Percentiles rank a stretch among this genome's conserved stretches.
Evolutionary conservation across 805 yeast species (phyloP).

Genomic region (Saccharomycopsis selenospora): DNA sequence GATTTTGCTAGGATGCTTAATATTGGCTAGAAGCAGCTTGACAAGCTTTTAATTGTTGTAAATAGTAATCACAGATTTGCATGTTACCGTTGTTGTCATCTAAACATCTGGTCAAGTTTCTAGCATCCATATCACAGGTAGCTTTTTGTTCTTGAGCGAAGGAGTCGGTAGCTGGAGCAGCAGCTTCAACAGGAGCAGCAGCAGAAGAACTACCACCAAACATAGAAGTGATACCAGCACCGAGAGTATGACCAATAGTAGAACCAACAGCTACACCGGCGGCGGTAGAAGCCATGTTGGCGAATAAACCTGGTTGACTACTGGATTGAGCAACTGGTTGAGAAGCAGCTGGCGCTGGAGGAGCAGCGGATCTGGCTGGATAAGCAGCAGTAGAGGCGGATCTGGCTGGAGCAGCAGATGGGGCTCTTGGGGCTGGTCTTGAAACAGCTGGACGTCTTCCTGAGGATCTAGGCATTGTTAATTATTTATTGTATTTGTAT

Average conservation of each 20-base stretch:
- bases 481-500: not conserved
- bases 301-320: conserved; percentile 77
- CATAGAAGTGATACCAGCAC: conserved; percentile 87
- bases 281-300: conserved; percentile 98
- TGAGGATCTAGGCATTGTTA: conserved; percentile 40
- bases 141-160: conserved; percentile 38
- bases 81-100: conserved; percentile 91
- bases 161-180: conserved; percentile 30
- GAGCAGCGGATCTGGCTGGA: conserved; percentile 37
- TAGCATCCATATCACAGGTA: conserved; percentile 87
- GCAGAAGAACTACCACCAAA: conserved; percentile 72
- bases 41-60: conserved; percentile 96
- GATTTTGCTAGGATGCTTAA: too few species aligned
- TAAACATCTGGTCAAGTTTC: conserved; percentile 90
- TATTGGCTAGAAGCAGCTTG: conserved; percentile 87
- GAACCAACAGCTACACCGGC: conserved; percentile 99
- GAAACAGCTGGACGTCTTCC: conserved; percentile 30
- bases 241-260: conserved; percentile 92
- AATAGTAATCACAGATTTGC: conserved; percentile 94
- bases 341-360: conserved; percentile 44
- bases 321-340: conserved; percentile 46
- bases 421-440: conserved; percentile 38
- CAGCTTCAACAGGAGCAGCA: conserved; percentile 42
- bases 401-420: conserved; percentile 53
- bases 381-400: conserved; percentile 69